phyloP scores from a whole-genome alignment of 2,329 filamentous ascomycete species.

The Pseudogymnoascus sp. region DNA sequence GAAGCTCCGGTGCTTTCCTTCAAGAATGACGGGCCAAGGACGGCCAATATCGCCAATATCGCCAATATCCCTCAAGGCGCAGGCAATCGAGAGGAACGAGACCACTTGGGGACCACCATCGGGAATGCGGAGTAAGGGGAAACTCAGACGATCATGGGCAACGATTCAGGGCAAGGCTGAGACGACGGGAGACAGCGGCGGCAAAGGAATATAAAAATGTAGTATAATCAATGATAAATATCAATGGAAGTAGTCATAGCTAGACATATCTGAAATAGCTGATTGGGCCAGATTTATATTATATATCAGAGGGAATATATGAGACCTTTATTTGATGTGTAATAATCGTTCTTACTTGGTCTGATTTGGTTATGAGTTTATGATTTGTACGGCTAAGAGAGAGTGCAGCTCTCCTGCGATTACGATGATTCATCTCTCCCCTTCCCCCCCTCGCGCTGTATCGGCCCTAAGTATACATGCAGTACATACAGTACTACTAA shows the following conservation, averaged over 20 bases:
- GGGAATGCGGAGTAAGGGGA: neutral
- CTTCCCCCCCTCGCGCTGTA: neutral
- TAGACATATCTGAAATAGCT: neutral
- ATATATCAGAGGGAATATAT: neutral
- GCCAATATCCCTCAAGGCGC: conserved; percentile 6
- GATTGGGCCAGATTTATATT: neutral
- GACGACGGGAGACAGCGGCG: neutral
- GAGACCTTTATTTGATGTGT: neutral
- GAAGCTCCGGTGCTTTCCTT: conserved; percentile 3
- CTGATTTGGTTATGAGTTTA: neutral
- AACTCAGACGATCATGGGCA: neutral
- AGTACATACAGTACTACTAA: neutral
- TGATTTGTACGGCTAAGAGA: neutral
- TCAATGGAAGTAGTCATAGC: neutral
- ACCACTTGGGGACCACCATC: neutral
- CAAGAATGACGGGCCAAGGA: neutral
- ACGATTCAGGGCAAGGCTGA: neutral
- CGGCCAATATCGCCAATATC: neutral
- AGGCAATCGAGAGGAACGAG: neutral
- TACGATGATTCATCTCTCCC: conserved; percentile 59
- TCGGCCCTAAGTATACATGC: conserved; percentile 5
- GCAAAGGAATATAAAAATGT: neutral
- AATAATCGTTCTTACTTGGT: neutral
- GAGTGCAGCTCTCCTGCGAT: neutral
- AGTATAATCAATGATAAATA: neutral